phyloP scores from a whole-genome alignment of 768 basidiomycete genomes.

The Macrolepiota dolichaula region DNA sequence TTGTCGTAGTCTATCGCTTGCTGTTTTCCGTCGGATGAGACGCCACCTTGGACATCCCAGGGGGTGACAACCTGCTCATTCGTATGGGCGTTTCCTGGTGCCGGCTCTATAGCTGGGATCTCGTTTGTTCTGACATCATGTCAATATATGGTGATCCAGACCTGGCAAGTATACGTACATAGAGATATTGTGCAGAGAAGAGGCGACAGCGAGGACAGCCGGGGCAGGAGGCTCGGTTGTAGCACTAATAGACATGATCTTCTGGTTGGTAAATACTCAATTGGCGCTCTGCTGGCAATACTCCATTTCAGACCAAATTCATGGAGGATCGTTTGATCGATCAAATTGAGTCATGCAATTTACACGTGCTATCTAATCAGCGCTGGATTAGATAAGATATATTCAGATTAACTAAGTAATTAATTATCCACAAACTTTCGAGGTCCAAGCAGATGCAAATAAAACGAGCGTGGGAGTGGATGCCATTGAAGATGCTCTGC shows the following conservation, averaged over 20 bases:
- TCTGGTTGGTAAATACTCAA: neutral
- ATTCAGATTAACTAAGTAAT: slow-evolving; percentile 5
- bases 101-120: neutral
- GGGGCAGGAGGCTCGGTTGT: neutral
- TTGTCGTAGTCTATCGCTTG: slow-evolving; percentile 97
- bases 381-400: slow-evolving; percentile 3
- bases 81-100: slow-evolving; percentile 11
- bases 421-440: slow-evolving; percentile 21
- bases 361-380: neutral
- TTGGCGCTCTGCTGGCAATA: neutral
- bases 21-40: slow-evolving; percentile 85
- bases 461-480: slow-evolving; percentile 23
- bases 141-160: neutral
- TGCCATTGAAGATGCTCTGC: slow-evolving; percentile 17
- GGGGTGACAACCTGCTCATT: slow-evolving; percentile 86
- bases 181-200: neutral
- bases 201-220: neutral
- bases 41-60: slow-evolving; percentile 95
- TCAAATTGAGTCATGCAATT: neutral
- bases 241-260: slow-evolving; percentile 1
- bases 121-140: neutral
- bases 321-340: slow-evolving; percentile 1
- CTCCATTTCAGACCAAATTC: neutral
- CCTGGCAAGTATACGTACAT: neutral
- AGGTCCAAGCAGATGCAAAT: slow-evolving; percentile 21